These are phyloP conservation scores for Oryza punctata DNA, from an alignment of 176 grass and related monocot genomes.

Conservation along the genomic window DNA sequence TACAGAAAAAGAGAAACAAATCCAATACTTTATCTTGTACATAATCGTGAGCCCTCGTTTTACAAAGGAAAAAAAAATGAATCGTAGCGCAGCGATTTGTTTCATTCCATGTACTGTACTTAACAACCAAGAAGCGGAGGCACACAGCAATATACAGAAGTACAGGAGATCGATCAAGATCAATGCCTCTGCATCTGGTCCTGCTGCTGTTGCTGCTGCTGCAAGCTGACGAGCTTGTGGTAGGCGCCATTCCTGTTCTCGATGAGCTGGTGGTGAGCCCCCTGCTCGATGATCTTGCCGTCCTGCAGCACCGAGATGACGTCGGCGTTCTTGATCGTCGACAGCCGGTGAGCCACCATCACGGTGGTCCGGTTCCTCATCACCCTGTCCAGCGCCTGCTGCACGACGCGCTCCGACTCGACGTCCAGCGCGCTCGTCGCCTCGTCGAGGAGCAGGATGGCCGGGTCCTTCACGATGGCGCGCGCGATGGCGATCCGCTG, in stretches of 20 bases:
- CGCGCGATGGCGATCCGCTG: slow-evolving; percentile 97
- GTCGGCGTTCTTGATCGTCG: slow-evolving; percentile 86
- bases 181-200: slow-evolving; percentile 42
- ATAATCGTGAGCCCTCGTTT: slow-evolving; percentile 17
- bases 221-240: slow-evolving; percentile 83
- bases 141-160: not conserved
- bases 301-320: slow-evolving; percentile 91
- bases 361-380: slow-evolving; percentile 94
- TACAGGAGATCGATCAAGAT: not conserved
- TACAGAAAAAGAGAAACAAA: slow-evolving; percentile 34
- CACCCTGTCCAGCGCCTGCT: slow-evolving; percentile 77
- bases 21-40: slow-evolving; percentile 23
- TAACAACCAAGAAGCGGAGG: not conserved
- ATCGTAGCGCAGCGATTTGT: not conserved
- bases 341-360: slow-evolving; percentile 89
- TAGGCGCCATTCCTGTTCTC: slow-evolving; percentile 80
- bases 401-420: slow-evolving; percentile 89
- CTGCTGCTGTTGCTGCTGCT: slow-evolving; percentile 59
- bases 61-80: slow-evolving; percentile 7
- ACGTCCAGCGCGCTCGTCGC: slow-evolving; percentile 92
- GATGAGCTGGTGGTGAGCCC: slow-evolving; percentile 60
- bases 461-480: slow-evolving; percentile 79
- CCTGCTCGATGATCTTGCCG: slow-evolving; percentile 89
- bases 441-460: slow-evolving; percentile 87
- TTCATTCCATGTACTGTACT: not conserved